Evolutionary conservation across 2,329 filamentous ascomycete genomes (phyloP).

Genomic region (Penicillium sp.): DNA sequence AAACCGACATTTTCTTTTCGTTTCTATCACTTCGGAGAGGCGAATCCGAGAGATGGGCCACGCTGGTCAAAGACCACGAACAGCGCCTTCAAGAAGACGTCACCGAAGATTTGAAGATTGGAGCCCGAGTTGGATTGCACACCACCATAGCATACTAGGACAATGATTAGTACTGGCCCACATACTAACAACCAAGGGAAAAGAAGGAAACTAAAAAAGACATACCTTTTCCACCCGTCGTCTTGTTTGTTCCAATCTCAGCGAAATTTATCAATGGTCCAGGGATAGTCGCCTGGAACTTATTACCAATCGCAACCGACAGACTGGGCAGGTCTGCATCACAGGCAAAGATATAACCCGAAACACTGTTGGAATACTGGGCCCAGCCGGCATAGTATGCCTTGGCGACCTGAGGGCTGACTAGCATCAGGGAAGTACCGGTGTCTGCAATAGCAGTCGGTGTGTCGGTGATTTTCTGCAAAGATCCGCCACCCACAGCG

Average conservation of each 20-base stretch:
- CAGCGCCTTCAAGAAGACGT: slow-evolving; percentile 63
- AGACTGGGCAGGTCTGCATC: slow-evolving; percentile 58
- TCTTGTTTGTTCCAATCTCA: slow-evolving; percentile 50
- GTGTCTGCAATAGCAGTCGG: slow-evolving; percentile 67
- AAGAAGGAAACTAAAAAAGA: slow-evolving; percentile 4
- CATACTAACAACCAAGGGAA: neutral
- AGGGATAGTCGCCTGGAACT: slow-evolving; percentile 57
- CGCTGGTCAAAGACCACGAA: slow-evolving; percentile 63
- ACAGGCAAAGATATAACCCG: slow-evolving; percentile 64
- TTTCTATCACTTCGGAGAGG: slow-evolving; percentile 40
- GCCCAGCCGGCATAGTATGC: slow-evolving; percentile 67
- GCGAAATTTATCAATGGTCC: slow-evolving; percentile 62
- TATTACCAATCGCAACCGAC: slow-evolving; percentile 57
- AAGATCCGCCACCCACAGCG: slow-evolving; percentile 52
- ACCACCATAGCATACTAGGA: slow-evolving; percentile 60
- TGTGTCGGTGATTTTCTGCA: slow-evolving; percentile 38
- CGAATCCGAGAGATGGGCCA: slow-evolving; percentile 57
- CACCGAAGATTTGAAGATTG: slow-evolving; percentile 62
- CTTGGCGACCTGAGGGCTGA: slow-evolving; percentile 59
- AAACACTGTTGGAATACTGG: slow-evolving; percentile 46
- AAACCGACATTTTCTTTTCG: neutral
- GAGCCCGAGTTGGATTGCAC: slow-evolving; percentile 63
- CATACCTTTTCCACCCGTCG: slow-evolving; percentile 45
- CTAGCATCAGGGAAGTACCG: slow-evolving; percentile 68
- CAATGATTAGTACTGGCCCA: slow-evolving; percentile 2